These are phyloP conservation scores for Ganoderma multipileum DNA, from an alignment of 1,284 basidiomycete genomes.

Conservation along the genomic window DNA sequence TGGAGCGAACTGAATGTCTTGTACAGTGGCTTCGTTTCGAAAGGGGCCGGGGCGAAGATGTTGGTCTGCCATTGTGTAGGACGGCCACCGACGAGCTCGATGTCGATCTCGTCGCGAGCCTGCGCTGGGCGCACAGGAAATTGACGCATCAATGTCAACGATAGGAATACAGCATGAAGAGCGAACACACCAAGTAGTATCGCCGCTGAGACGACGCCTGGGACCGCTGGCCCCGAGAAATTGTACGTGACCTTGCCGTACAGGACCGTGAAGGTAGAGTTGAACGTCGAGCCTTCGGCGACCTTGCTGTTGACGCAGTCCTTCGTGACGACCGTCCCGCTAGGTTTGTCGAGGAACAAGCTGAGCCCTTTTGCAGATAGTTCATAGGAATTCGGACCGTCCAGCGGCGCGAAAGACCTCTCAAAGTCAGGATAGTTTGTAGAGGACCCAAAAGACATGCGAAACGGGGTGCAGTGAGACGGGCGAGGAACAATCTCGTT, in stretches of 20 bases:
- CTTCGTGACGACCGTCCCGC: constrained; percentile 40
- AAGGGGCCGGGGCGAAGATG: constrained; percentile 46
- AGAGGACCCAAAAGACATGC: constrained; percentile 23
- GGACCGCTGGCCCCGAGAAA: constrained; percentile 40
- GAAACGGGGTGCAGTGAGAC: constrained; percentile 33
- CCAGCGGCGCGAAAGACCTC: constrained; percentile 43
- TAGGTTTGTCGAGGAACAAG: constrained; percentile 45
- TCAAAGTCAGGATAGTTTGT: constrained; percentile 13
- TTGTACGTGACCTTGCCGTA: constrained; percentile 48
- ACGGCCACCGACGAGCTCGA: constrained; percentile 52
- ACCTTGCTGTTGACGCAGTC: constrained; percentile 46
- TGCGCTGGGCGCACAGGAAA: constrained; percentile 34
- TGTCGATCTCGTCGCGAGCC: constrained; percentile 51
- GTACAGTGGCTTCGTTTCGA: constrained; percentile 45
- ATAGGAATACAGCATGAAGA: background rate
- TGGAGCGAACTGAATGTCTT: constrained; percentile 47
- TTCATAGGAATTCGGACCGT: constrained; percentile 42
- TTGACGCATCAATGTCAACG: background rate
- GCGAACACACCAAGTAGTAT: constrained; percentile 46
- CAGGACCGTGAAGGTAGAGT: constrained; percentile 49
- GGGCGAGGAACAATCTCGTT: background rate
- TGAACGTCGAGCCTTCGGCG: constrained; percentile 50
- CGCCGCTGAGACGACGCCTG: constrained; percentile 48
- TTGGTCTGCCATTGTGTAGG: constrained; percentile 53
- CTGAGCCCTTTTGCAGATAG: constrained; percentile 40